These are phyloP conservation scores for Ochromonadaceae sp. DNA, from an alignment of 352 stramenopile genomes.

Conservation along the genomic window DNA sequence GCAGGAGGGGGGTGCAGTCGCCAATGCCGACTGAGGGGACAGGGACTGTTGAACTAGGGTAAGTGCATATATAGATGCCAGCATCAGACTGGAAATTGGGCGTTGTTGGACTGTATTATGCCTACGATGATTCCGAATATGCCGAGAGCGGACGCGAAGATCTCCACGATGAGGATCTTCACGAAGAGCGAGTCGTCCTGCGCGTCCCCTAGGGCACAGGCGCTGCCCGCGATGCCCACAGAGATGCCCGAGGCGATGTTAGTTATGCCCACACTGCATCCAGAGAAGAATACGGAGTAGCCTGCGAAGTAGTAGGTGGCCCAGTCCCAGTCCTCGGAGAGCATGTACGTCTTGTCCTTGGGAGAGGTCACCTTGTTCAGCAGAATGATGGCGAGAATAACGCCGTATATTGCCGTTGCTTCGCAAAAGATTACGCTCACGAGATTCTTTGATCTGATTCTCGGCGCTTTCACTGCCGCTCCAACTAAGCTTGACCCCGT, in stretches of 20 bases:
- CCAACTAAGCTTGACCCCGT: conserved; percentile 85
- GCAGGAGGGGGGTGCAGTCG: too few relatives aligned
- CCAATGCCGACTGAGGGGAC: too few relatives aligned
- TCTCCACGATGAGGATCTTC: conserved; percentile 94
- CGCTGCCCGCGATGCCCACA: conserved; percentile 91
- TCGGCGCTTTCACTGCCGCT: conserved; percentile 91
- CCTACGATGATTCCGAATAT: conserved; percentile 93
- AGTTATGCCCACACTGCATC: conserved; percentile 90
- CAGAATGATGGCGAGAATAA: conserved; percentile 99
- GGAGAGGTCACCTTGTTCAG: conserved; percentile 74
- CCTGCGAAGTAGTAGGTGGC: conserved; percentile 59
- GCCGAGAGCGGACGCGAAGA: conserved; percentile 95
- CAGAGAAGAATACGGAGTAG: conserved; percentile 92
- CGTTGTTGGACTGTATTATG: conserved; percentile 96
- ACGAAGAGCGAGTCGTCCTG: conserved; percentile 95
- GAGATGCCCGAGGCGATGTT: conserved; percentile 87
- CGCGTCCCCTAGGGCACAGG: conserved; percentile 92
- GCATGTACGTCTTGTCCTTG: not conserved
- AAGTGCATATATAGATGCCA: too few relatives aligned
- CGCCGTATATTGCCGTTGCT: conserved; percentile 97
- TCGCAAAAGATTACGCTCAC: conserved; percentile 99
- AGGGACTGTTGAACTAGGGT: too few relatives aligned
- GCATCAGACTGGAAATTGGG: conserved; percentile 60
- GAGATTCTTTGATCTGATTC: conserved; percentile 97
- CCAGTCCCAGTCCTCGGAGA: conserved; percentile 17